phyloP scores from a whole-genome alignment of 1,139 yeast species.

The Barnettozyma hawaiiensis region DNA sequence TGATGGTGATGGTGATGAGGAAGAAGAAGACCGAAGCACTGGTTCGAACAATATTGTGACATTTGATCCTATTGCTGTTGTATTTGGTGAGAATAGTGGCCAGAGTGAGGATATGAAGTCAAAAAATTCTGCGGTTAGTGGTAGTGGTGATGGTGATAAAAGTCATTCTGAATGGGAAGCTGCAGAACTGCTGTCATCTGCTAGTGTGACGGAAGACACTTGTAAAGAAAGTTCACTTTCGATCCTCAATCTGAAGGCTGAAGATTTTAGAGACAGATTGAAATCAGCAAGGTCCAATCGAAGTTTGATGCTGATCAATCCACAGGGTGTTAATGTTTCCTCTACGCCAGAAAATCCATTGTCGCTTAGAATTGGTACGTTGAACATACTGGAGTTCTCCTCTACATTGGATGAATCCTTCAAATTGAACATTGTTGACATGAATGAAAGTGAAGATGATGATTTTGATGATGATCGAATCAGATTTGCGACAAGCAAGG shows the following conservation, averaged over 20 bases:
- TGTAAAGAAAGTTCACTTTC: background rate
- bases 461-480: conserved; percentile 3
- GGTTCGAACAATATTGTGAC: background rate
- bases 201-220: background rate
- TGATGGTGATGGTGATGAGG: background rate
- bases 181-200: background rate
- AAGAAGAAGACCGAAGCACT: background rate
- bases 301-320: background rate
- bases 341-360: background rate
- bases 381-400: conserved; percentile 3
- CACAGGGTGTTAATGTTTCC: background rate
- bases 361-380: background rate
- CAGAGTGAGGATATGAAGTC: background rate
- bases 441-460: conserved; percentile 5
- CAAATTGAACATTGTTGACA: conserved; percentile 8
- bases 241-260: background rate
- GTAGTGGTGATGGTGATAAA: no score
- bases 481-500: background rate
- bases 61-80: background rate
- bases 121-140: background rate
- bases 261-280: conserved; percentile 3
- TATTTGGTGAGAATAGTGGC: background rate
- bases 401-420: conserved; percentile 7
- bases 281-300: conserved; percentile 2
- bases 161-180: background rate